These are phyloP conservation scores for Onygenales sp. DNA, from an alignment of 2,329 filamentous ascomycete species.

Conservation along the genomic window DNA sequence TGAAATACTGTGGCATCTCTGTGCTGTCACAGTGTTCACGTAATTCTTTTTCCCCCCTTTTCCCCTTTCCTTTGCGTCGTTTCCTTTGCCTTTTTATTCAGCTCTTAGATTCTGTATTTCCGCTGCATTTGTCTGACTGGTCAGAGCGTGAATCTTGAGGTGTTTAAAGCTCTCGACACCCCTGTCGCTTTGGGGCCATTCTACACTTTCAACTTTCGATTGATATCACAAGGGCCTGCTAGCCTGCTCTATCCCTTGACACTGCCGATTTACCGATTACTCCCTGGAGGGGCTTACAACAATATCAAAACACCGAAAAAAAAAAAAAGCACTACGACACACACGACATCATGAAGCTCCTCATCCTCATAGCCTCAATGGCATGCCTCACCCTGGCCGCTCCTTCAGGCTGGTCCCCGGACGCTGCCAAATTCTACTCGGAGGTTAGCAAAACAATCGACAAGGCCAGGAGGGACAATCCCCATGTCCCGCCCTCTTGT, in stretches of 20 bases:
- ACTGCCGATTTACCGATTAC: constrained; percentile 9
- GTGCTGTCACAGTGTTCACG: background rate
- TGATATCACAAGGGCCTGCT: no score
- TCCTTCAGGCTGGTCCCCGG: constrained; percentile 30
- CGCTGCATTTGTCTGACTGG: constrained; percentile 6
- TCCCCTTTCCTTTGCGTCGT: background rate
- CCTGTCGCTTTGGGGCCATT: no score
- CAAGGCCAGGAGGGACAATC: constrained; percentile 12
- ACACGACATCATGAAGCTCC: constrained; percentile 13
- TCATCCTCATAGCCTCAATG: constrained; percentile 21
- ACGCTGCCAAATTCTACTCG: constrained; percentile 30
- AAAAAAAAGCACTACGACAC: background rate
- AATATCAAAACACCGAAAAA: background rate
- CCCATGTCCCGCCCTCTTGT: constrained; percentile 17
- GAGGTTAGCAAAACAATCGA: constrained; percentile 31
- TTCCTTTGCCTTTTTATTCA: background rate
- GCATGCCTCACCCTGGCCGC: constrained; percentile 24
- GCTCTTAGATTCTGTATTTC: constrained; percentile 1
- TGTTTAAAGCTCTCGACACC: no score
- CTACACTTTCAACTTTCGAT: no score
- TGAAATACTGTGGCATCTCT: background rate
- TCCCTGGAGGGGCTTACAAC: constrained; percentile 3
- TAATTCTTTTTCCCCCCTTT: background rate
- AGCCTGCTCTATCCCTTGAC: background rate
- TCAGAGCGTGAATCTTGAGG: background rate